Evolutionary conservation across 2,329 filamentous ascomycete genomes (phyloP).

Genomic region (Colletotrichum tanaceti): DNA sequence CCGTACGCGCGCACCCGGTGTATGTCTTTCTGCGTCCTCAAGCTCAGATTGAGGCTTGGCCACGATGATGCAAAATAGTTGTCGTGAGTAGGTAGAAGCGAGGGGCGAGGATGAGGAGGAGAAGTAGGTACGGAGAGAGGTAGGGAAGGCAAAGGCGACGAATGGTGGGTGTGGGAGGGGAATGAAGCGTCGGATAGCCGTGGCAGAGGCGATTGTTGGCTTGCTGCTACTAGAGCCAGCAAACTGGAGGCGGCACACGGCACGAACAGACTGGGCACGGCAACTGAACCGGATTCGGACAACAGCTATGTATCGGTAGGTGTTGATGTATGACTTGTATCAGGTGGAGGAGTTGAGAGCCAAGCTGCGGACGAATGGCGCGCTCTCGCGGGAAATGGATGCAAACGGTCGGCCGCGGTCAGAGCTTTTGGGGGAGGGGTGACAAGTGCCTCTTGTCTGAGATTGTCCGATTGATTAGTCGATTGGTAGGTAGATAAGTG

Average conservation of each 20-base stretch:
- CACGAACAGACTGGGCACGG: conserved; percentile 2
- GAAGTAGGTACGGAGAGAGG: background rate
- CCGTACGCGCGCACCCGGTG: conserved; percentile 20
- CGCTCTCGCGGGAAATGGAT: background rate
- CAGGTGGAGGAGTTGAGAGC: conserved; percentile 6
- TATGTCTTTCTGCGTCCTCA: conserved; percentile 10
- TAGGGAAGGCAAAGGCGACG: background rate
- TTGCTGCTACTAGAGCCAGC: background rate
- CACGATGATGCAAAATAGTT: background rate
- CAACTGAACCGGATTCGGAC: background rate
- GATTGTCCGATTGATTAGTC: background rate
- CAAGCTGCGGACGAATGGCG: conserved; percentile 6
- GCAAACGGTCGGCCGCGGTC: conserved; percentile 4
- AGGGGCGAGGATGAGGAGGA: background rate
- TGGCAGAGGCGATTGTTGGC: background rate
- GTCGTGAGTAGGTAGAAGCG: background rate
- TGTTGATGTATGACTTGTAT: conserved; percentile 6
- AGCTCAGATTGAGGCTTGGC: conserved; percentile 11
- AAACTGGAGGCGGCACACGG: background rate
- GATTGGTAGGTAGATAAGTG: background rate
- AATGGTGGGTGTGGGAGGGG: background rate
- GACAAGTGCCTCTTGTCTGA: background rate
- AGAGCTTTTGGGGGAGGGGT: background rate
- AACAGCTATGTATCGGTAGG: background rate
- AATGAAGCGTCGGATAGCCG: conserved; percentile 2